Conservation (phyloP, 2,329 filamentous ascomycete species). For the Venturia aucupariae region DNA sequence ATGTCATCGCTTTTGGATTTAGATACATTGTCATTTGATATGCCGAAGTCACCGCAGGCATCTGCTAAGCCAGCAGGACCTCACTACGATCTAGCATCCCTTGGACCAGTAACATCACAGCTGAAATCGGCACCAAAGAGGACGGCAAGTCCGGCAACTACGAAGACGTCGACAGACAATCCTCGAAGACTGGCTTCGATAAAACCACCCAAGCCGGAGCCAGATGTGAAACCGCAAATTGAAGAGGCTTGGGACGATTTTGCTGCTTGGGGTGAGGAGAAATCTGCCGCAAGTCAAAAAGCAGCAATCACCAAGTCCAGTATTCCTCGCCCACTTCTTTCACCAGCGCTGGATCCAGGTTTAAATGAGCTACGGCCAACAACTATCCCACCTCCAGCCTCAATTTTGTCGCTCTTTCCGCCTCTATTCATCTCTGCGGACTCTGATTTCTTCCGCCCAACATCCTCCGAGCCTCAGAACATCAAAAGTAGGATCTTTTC, state of each 20-base stretch:
- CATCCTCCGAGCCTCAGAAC: constrained; percentile 48
- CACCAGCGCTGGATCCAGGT: constrained; percentile 18
- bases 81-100: constrained; percentile 1
- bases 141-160: background rate
- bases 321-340: constrained; percentile 2
- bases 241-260: constrained; percentile 40
- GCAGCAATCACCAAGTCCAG: constrained; percentile 25
- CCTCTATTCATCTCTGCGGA: constrained; percentile 59
- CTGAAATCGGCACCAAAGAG: background rate
- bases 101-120: constrained; percentile 3
- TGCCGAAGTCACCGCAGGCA: background rate
- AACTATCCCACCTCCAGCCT: constrained; percentile 80
- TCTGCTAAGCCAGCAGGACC: background rate
- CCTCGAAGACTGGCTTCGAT: background rate
- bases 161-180: background rate
- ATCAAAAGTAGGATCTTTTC: constrained; percentile 56
- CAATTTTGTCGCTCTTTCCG: constrained; percentile 70
- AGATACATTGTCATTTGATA: background rate
- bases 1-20: background rate
- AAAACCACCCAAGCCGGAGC: constrained; percentile 8
- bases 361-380: constrained; percentile 51
- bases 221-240: constrained; percentile 14
- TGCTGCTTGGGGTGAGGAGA: constrained; percentile 17
- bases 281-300: constrained; percentile 35
- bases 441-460: constrained; percentile 54